Evolutionary conservation across 139 green algal species (phyloP).

Genomic region (Mesotaenium endlicherianum): DNA sequence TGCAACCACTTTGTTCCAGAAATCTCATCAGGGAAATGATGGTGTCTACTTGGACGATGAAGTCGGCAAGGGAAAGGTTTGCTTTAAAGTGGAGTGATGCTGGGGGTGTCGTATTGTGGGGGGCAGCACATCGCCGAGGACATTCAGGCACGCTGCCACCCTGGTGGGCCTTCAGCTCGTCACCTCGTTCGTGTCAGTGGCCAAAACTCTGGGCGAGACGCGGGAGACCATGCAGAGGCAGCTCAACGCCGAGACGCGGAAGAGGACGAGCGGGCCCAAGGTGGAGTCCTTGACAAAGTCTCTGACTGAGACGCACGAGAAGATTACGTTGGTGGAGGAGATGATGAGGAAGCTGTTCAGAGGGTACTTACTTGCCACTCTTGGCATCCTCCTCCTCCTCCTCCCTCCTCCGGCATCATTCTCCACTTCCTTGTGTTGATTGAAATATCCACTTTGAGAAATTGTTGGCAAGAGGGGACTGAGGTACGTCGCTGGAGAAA

Average conservation of each 20-base stretch:
- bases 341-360: constrained; percentile 50
- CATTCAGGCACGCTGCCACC: constrained; percentile 40
- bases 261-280: neutral
- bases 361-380: too few relatives aligned
- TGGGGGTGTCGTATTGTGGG: neutral
- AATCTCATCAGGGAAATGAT: neutral
- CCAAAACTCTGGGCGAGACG: constrained; percentile 7
- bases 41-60: neutral
- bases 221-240: constrained; percentile 47
- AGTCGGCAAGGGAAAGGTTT: neutral
- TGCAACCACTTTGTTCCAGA: neutral
- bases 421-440: too few relatives aligned
- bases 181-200: constrained; percentile 43
- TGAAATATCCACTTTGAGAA: too few relatives aligned
- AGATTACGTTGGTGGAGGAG: constrained; percentile 27
- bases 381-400: too few relatives aligned
- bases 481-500: too few relatives aligned
- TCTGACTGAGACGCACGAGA: constrained; percentile 30
- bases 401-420: too few relatives aligned
- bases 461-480: too few relatives aligned
- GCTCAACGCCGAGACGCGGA: constrained; percentile 41
- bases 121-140: constrained; percentile 24
- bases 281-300: constrained; percentile 3
- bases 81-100: neutral
- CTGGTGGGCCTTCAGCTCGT: constrained; percentile 39